phyloP scores from a whole-genome alignment of 352 stramenopile species.

The Phytophthora crassamura region DNA sequence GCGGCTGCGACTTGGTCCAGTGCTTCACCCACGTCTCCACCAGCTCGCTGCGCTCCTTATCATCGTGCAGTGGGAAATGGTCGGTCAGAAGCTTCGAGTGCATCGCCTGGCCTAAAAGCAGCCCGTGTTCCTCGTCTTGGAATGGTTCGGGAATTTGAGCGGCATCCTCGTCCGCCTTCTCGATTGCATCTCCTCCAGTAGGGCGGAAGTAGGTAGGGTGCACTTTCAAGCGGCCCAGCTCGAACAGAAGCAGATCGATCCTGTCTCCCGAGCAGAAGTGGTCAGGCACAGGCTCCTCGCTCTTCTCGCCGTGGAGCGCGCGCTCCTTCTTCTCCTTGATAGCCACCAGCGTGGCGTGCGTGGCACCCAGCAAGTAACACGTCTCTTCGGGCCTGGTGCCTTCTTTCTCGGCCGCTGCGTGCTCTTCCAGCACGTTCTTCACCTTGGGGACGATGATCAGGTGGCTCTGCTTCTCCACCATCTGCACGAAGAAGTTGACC shows the following conservation, averaged over 20 bases:
- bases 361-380: constrained; percentile 68
- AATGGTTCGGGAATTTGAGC: constrained; percentile 57
- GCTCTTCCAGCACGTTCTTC: constrained; percentile 42
- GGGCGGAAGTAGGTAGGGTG: constrained; percentile 23
- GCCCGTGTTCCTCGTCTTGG: constrained; percentile 68
- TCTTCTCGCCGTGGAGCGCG: constrained; percentile 46
- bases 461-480: constrained; percentile 68
- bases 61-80: constrained; percentile 81
- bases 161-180: constrained; percentile 14
- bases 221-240: constrained; percentile 66
- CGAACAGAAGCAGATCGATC: constrained; percentile 80
- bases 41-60: constrained; percentile 67
- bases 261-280: constrained; percentile 74
- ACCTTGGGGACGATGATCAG: constrained; percentile 59
- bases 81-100: constrained; percentile 70
- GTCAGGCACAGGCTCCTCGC: constrained; percentile 50
- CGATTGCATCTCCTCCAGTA: constrained; percentile 1
- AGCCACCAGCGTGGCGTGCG: constrained; percentile 48
- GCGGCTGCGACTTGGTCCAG: constrained; percentile 60
- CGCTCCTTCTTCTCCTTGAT: constrained; percentile 74
- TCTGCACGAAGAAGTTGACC: constrained; percentile 74
- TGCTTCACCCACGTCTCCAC: constrained; percentile 82
- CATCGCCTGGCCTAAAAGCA: constrained; percentile 73
- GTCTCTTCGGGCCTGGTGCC: constrained; percentile 27
- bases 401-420: constrained; percentile 34